These are phyloP conservation scores for Pseudogymnoascus verrucosus DNA, from an alignment of 2,329 filamentous ascomycete genomes.

Conservation along the genomic window DNA sequence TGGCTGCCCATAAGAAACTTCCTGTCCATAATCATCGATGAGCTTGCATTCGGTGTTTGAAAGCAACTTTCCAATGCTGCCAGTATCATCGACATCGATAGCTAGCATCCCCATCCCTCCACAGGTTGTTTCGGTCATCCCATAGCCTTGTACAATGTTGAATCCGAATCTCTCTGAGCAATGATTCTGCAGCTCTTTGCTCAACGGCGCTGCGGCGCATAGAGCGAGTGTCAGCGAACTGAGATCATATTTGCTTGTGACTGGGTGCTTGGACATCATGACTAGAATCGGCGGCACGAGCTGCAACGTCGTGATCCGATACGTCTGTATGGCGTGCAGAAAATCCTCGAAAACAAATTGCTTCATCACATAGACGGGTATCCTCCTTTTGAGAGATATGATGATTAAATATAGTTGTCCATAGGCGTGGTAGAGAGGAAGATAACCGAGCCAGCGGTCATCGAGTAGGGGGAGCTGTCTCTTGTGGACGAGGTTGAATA, in stretches of 20 bases:
- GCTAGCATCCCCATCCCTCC: conserved; percentile 36
- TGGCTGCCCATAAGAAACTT: conserved; percentile 38
- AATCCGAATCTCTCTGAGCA: conserved; percentile 36
- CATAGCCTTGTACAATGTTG: conserved; percentile 46
- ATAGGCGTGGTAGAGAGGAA: conserved; percentile 59
- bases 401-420: conserved; percentile 46
- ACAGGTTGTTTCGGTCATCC: conserved; percentile 50
- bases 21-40: conserved; percentile 44
- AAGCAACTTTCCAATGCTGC: conserved; percentile 44
- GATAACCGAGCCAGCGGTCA: conserved; percentile 48
- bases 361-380: conserved; percentile 49
- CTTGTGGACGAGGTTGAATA: conserved; percentile 34
- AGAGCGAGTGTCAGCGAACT: conserved; percentile 39
- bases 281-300: conserved; percentile 52
- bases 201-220: conserved; percentile 47
- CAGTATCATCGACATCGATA: conserved; percentile 32
- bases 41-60: conserved; percentile 47
- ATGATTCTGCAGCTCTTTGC: conserved; percentile 35
- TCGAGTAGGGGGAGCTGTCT: conserved; percentile 24
- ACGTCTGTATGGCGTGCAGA: conserved; percentile 40
- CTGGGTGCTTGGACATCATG: conserved; percentile 50
- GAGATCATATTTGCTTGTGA: conserved; percentile 44
- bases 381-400: conserved; percentile 34
- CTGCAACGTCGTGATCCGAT: conserved; percentile 44
- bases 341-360: conserved; percentile 47